phyloP scores from a whole-genome alignment of 306 rosid species.

The apple (Malus domestica) region DNA sequence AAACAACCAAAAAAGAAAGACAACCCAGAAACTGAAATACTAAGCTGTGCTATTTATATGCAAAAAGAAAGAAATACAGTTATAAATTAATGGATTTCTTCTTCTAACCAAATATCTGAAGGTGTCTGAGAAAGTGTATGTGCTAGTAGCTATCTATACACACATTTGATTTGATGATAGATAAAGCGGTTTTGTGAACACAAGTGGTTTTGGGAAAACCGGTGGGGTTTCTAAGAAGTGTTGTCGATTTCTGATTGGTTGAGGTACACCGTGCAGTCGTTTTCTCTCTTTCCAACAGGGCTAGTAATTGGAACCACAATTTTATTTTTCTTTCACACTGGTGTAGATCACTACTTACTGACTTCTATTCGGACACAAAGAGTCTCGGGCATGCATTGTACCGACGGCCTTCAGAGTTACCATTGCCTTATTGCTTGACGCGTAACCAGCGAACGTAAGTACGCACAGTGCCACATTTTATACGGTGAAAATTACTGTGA shows the following conservation, averaged over 20 bases:
- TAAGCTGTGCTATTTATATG: background rate
- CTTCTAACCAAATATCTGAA: conserved; percentile 21
- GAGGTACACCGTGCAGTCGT: background rate
- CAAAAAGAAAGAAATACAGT: conserved; percentile 1
- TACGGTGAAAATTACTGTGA: background rate
- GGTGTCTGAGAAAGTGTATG: conserved; percentile 21
- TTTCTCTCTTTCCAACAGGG: background rate
- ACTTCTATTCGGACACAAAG: background rate
- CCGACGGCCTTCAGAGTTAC: background rate
- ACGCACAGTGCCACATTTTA: background rate
- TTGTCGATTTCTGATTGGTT: conserved; percentile 49
- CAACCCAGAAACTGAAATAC: background rate
- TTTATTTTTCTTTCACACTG: no score
- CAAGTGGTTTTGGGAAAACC: conserved; percentile 31
- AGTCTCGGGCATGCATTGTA: background rate
- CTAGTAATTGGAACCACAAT: background rate
- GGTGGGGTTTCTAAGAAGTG: conserved; percentile 25
- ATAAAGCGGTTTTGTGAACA: conserved; percentile 3
- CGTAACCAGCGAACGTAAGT: background rate
- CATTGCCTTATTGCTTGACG: background rate
- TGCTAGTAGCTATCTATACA: background rate
- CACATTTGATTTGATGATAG: background rate
- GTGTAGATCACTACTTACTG: no score
- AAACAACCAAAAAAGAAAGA: conserved; percentile 17
- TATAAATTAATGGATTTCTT: conserved; percentile 12